Percentiles rank a stretch among this genome's conserved stretches.
Evolutionary conservation across 331 rosid genomes (phyloP).

Genomic region (Spiraea crenata): DNA sequence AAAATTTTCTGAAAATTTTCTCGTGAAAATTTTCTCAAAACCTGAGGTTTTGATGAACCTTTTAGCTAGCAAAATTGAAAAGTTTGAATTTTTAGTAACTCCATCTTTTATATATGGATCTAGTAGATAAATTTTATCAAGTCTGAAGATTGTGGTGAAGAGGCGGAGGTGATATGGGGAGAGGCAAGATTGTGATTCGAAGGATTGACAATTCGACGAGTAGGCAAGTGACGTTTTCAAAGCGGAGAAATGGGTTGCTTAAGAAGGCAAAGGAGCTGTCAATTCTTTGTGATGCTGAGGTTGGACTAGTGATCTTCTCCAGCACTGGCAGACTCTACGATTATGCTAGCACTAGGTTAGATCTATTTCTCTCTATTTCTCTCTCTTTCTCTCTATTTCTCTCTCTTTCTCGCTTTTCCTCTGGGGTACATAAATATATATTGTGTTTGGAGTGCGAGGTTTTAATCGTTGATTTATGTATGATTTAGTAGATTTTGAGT

Average conservation of each 20-base stretch:
- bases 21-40: too few relatives aligned
- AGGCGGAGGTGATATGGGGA: conserved; percentile 59
- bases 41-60: not conserved
- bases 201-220: conserved; percentile 82
- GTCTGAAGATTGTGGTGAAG: conserved; percentile 9
- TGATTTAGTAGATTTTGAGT: too few relatives aligned
- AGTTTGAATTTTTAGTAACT: not conserved
- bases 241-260: conserved; percentile 69
- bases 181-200: conserved; percentile 81
- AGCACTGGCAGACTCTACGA: conserved; percentile 84
- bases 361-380: too few relatives aligned
- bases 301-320: conserved; percentile 76
- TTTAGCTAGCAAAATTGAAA: not conserved
- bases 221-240: conserved; percentile 85
- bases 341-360: conserved; percentile 72
- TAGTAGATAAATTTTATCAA: conserved; percentile 22
- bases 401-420: too few relatives aligned
- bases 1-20: too few relatives aligned
- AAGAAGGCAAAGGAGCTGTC: conserved; percentile 77
- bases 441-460: too few relatives aligned
- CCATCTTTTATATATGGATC: conserved; percentile 15
- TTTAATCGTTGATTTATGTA: too few relatives aligned
- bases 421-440: too few relatives aligned
- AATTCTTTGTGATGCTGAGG: conserved; percentile 76
- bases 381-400: conserved; percentile 4